Percentiles rank a stretch among this genome's conserved stretches.
Evolutionary conservation across 176 grass and related monocot genomes (phyloP).

Genomic region (Ampelocalamus luodianensis): DNA sequence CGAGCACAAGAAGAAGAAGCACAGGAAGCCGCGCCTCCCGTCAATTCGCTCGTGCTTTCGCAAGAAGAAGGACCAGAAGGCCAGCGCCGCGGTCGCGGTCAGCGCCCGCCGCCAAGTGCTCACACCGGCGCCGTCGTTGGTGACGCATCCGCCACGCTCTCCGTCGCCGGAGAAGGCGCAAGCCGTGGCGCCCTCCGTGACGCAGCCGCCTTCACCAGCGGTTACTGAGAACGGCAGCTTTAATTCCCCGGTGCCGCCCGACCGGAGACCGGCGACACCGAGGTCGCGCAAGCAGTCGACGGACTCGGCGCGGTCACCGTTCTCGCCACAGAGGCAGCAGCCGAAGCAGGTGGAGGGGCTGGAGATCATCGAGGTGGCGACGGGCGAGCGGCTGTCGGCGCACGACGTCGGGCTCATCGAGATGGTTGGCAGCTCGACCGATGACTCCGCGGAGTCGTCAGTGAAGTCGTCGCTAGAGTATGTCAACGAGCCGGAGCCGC

Average conservation of each 20-base stretch:
- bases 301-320: conserved; percentile 32
- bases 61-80: conserved; percentile 47
- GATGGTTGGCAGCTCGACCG: conserved; percentile 45
- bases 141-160: conserved; percentile 45
- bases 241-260: conserved; percentile 42
- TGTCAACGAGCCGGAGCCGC: conserved; percentile 10
- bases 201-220: conserved; percentile 45
- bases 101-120: conserved; percentile 37
- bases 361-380: conserved; percentile 53
- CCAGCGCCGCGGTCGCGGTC: neutral
- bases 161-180: conserved; percentile 26
- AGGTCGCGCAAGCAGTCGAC: conserved; percentile 4
- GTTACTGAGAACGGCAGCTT: conserved; percentile 36
- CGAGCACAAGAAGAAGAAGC: conserved; percentile 40
- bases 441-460: conserved; percentile 42
- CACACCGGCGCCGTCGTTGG: conserved; percentile 48
- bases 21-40: conserved; percentile 40
- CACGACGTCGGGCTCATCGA: conserved; percentile 57
- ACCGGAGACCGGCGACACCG: neutral
- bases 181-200: neutral
- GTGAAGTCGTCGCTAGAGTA: conserved; percentile 50
- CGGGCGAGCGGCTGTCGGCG: conserved; percentile 43
- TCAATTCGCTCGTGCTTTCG: conserved; percentile 56
- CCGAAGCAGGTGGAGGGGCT: conserved; percentile 34
- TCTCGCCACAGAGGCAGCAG: conserved; percentile 17